Percentiles rank a stretch among this genome's conserved stretches.
Conservation (phyloP, 768 basidiomycete genomes). For the Lentinula detonsa region DNA sequence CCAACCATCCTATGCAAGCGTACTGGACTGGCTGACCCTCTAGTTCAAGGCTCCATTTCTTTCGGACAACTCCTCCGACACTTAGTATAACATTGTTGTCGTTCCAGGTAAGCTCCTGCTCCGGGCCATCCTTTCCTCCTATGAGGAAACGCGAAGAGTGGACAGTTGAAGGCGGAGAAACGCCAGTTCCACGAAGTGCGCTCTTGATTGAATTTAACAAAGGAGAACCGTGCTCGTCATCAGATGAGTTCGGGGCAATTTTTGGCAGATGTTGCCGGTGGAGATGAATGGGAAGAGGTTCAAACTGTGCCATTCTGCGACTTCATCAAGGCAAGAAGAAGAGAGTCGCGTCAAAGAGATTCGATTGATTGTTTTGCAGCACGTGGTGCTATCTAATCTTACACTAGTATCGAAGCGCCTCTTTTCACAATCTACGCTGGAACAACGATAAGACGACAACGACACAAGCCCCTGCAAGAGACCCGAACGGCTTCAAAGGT, state of each 20-base stretch:
- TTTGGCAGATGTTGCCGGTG: not conserved
- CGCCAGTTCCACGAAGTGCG: slow-evolving; percentile 53
- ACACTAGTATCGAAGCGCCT: not conserved
- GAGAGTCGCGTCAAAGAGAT: not conserved
- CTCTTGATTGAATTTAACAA: slow-evolving; percentile 52
- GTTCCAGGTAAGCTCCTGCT: slow-evolving; percentile 70
- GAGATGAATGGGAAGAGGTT: not conserved
- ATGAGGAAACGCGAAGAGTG: slow-evolving; percentile 35
- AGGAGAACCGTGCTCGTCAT: slow-evolving; percentile 20
- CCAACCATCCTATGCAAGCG: slow-evolving; percentile 73
- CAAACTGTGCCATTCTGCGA: slow-evolving; percentile 3
- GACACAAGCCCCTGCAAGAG: not conserved
- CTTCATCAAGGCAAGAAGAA: not conserved
- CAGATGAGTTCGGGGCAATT: not conserved
- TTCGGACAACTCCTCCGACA: slow-evolving; percentile 59
- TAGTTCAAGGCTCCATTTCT: slow-evolving; percentile 69
- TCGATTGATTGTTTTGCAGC: not conserved
- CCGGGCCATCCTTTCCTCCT: slow-evolving; percentile 35
- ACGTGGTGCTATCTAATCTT: not conserved
- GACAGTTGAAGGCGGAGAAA: slow-evolving; percentile 32
- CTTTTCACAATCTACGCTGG: too few species aligned
- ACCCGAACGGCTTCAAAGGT: not conserved
- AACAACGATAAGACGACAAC: not conserved
- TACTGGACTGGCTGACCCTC: slow-evolving; percentile 72
- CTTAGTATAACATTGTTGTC: slow-evolving; percentile 55